phyloP scores from a whole-genome alignment of 2,329 filamentous ascomycete species.

The Cladosporium sp. region DNA sequence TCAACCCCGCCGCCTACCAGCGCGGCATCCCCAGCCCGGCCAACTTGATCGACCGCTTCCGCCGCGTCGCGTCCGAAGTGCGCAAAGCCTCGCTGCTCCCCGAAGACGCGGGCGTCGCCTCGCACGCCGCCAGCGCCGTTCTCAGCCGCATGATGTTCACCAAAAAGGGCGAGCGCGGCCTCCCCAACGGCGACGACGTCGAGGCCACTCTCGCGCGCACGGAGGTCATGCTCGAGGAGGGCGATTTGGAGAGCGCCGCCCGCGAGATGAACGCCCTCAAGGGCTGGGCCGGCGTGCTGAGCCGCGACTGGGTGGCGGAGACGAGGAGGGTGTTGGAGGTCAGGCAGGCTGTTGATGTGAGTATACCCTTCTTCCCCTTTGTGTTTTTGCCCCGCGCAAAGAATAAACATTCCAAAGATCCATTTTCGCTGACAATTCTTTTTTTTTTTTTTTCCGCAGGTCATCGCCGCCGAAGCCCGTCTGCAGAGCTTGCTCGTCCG shows the following conservation, averaged over 20 bases:
- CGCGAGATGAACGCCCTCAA: slow-evolving; percentile 90
- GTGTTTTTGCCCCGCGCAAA: no score
- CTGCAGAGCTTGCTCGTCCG: slow-evolving; percentile 84
- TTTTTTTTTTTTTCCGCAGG: no score
- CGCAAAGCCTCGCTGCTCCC: slow-evolving; percentile 90
- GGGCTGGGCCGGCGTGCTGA: slow-evolving; percentile 94
- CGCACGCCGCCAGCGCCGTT: slow-evolving; percentile 83
- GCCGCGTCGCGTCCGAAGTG: slow-evolving; percentile 85
- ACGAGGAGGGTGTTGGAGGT: slow-evolving; percentile 91
- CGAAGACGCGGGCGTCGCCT: slow-evolving; percentile 89
- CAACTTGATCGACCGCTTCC: slow-evolving; percentile 92
- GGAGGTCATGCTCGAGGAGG: slow-evolving; percentile 87
- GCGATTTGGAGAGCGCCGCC: slow-evolving; percentile 84
- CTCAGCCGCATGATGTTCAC: slow-evolving; percentile 95
- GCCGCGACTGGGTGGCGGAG: slow-evolving; percentile 89
- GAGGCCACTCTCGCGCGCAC: slow-evolving; percentile 90
- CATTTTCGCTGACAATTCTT: neutral
- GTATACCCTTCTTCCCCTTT: slow-evolving; percentile 33
- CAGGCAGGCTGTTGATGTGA: slow-evolving; percentile 90
- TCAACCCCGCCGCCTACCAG: slow-evolving; percentile 92
- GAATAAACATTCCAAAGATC: neutral
- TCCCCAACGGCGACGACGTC: slow-evolving; percentile 81
- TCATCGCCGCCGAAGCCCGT: slow-evolving; percentile 85
- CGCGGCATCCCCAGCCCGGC: slow-evolving; percentile 78
- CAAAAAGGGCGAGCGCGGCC: slow-evolving; percentile 61